Base-by-base conservation (phyloP, 106 monocot species). In the Acorus calamus region DNA sequence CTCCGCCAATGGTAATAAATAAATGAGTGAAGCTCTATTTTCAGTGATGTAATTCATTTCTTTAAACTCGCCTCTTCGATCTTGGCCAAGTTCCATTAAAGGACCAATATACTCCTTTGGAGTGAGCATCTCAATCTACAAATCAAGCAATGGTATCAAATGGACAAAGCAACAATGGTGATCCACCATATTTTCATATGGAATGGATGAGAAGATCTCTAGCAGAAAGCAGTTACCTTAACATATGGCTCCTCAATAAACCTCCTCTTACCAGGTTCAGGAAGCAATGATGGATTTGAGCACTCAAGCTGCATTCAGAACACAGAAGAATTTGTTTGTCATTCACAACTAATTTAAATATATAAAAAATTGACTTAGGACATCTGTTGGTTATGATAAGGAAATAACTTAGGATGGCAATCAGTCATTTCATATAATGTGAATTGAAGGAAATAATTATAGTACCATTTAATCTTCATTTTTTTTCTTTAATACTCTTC, bases 71-170 rank as follows among this genome's bases (percentile, higher is more conserved):
- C 94, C 94, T 85, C 94, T 90, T 80, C 94, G 66, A 42, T 96
- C 94, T 83, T 96, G 94, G 72, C 67, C 94, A 70, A 96, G 94
- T 69, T 96, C 94, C 94, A 91, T 96, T 61, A 90, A 79, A 57
- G 94, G 51, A 52, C 94, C 90, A 66, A 96, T 91, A 55, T 85
- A 96, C 51, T 96, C 89, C 61, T 89, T 94, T 66, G 94, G 94
- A 44, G 94, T 84, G 9, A 94, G 81, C 89, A 94, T 71, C 72
- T 94, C 93, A 73, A 94, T 86, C 93, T 94, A 64, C 66, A 84
- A 14, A 8, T 68, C 28, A 60, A 11, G 47, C 14, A 53, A 64
- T 9, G 8, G 55, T 52, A 50, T 11, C 8, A 60, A 41, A 7
- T 50, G 13, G 45, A 56, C 44, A 71, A 66, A 41, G 1, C 5